Base-by-base conservation (phyloP, 192 early-diverging fungal species). In the Coemansia aciculifera region DNA sequence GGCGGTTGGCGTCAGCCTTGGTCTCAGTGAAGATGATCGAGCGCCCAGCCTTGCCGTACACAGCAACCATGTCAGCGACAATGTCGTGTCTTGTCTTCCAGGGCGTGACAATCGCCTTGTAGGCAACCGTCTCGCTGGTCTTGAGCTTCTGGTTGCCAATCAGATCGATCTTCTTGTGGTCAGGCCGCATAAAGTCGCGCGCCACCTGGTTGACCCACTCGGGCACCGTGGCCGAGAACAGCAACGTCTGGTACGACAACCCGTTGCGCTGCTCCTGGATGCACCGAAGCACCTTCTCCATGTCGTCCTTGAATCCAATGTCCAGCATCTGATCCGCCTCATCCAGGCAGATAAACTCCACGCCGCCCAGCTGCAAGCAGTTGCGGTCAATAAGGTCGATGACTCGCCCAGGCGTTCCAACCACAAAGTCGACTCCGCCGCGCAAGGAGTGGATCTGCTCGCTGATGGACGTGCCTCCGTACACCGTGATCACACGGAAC, bases 261-360 rank as follows among this genome's bases (percentile, higher is more conserved):
- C 74, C 77, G 43, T 86, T 71, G 78, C 93, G 93, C 76, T 98
- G 96, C 31, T 88, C 87, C 68, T 86, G 77, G 56, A 97, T 89
- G 51, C 89, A 87, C 69, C 94, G 89, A 74, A 98, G 95, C 69
- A 98, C 93, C 46, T 83, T 79, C 63, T 95, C 88, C 73, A 99
- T 87, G 68, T 94, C 94, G 21, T 90, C 88, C 74, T 94, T 95
- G 83, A 98, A 97, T 15, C 95, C 95, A 88, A 95, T 93, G 62
- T 99, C 96, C 60, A 99, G 86, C 73, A 99, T 84, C 77, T 93
- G 91, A 81, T 99, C 97, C 24, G 94, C 94, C 83, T 99, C 97
- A 78, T 99, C 97, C 62, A 98, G 86, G 64, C 97, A 90, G 56
- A 98, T 85, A 71, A 90, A 92, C 71, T 89, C 83, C 43, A 80